Conservation (phyloP, 2,329 filamentous ascomycete genomes). For the Fusarium acutatum region DNA sequence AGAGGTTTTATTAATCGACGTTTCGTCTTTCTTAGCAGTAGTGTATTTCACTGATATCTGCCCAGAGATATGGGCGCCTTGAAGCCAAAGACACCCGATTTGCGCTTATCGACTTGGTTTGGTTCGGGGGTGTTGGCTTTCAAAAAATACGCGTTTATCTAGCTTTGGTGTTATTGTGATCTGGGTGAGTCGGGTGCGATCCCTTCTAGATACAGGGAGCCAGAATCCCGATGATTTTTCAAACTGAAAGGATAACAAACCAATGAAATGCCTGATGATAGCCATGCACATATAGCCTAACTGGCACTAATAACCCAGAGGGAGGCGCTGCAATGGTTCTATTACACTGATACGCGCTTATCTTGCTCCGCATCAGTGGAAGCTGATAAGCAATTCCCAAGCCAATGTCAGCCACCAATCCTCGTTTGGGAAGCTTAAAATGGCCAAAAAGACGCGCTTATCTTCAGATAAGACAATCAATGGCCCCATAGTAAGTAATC, state of each 20-base stretch:
- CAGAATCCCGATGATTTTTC: fast-evolving
- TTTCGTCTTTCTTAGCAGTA: background rate
- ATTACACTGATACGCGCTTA: background rate
- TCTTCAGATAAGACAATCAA: background rate
- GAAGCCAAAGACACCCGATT: no score
- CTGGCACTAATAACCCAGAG: background rate
- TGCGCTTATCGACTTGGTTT: background rate
- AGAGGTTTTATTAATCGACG: fast-evolving
- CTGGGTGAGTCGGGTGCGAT: background rate
- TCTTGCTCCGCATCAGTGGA: background rate
- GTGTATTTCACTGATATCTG: background rate
- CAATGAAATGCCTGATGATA: background rate
- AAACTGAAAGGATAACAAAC: background rate
- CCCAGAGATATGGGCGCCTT: fast-evolving
- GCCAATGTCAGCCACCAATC: background rate
- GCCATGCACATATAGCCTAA: background rate
- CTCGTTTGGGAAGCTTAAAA: background rate
- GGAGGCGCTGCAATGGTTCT: background rate
- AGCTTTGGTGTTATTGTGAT: background rate
- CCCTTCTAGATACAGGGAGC: background rate
- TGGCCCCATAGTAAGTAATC: fast-evolving
- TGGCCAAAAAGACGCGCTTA: background rate
- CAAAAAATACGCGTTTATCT: background rate
- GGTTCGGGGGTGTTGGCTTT: background rate
- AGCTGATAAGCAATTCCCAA: background rate